A percentile compares a stretch with the other conserved stretches of the same genome.
Conservation (phyloP, 2,329 filamentous ascomycete species). For the Cladophialophora psammophila region DNA sequence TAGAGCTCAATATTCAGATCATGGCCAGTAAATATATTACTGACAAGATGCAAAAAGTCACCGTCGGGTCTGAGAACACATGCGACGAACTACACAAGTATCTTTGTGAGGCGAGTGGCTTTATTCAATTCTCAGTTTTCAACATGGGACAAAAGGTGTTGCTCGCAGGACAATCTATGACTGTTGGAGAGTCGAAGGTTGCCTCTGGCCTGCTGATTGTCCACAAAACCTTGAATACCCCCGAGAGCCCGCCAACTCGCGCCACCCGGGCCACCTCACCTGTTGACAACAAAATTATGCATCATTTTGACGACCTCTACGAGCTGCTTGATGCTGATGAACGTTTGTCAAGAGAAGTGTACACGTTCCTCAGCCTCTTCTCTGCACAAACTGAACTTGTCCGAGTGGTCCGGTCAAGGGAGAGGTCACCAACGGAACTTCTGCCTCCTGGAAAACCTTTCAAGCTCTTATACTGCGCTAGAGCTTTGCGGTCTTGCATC, state of each 20-base stretch:
- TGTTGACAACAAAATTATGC: conserved; percentile 79
- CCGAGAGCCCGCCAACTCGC: conserved; percentile 43
- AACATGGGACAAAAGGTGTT: conserved; percentile 44
- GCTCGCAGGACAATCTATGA: conserved; percentile 33
- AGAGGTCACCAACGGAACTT: conserved; percentile 64
- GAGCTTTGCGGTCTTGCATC: conserved; percentile 71
- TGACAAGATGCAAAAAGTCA: conserved; percentile 38
- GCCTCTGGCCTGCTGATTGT: conserved; percentile 51
- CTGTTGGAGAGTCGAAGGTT: conserved; percentile 47
- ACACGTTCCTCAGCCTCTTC: conserved; percentile 73
- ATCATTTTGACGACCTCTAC: conserved; percentile 85
- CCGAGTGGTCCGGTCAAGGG: conserved; percentile 63
- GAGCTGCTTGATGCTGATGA: conserved; percentile 78
- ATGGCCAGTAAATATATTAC: conserved; percentile 33
- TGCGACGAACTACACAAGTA: conserved; percentile 72
- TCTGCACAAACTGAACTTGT: conserved; percentile 71
- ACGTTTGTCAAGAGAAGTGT: conserved; percentile 72
- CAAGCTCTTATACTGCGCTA: conserved; percentile 75
- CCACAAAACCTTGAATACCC: conserved; percentile 39
- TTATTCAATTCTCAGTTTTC: conserved; percentile 77
- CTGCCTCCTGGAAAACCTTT: conserved; percentile 75
- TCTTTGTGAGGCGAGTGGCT: conserved; percentile 73
- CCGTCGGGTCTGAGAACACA: conserved; percentile 75
- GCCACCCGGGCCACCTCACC: conserved; percentile 56
- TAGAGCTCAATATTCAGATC: conserved; percentile 47